A percentile compares a stretch with the other conserved stretches of the same genome.
Conservation (phyloP, 2,329 filamentous ascomycete genomes). For the Phialocephala subalpina region DNA sequence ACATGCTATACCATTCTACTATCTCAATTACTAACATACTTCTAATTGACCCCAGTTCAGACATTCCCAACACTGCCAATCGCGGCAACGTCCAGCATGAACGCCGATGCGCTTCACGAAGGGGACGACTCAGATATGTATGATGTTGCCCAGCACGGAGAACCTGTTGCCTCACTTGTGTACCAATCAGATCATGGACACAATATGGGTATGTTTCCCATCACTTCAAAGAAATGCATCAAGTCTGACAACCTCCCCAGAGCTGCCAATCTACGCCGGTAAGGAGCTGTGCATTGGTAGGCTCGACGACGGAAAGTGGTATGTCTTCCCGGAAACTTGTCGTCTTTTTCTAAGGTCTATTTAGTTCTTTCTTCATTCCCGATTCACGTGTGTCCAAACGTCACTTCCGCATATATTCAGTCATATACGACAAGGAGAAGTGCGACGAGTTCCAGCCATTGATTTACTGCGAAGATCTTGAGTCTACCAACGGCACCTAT, state of each 20-base stretch:
- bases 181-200: conserved; percentile 12
- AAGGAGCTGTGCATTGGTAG: conserved; percentile 42
- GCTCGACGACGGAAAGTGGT: conserved; percentile 39
- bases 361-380: conserved; percentile 51
- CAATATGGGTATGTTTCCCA: conserved; percentile 13
- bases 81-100: not conserved
- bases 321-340: not conserved
- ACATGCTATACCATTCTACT: conserved; percentile 22
- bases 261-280: conserved; percentile 28
- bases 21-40: conserved; percentile 15
- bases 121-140: not conserved
- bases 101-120: not conserved
- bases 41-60: not conserved
- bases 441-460: conserved; percentile 43
- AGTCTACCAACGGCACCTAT: conserved; percentile 61
- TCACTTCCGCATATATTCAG: conserved; percentile 63
- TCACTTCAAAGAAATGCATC: not conserved
- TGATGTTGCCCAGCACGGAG: not conserved
- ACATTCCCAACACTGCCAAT: not conserved
- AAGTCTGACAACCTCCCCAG: conserved; percentile 12
- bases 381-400: conserved; percentile 55
- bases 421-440: conserved; percentile 55
- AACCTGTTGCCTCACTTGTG: conserved; percentile 21
- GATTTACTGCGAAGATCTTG: conserved; percentile 64
- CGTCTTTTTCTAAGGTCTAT: not conserved